Conservation (phyloP, 75 land plant species). For the Azolla pinnata region DNA sequence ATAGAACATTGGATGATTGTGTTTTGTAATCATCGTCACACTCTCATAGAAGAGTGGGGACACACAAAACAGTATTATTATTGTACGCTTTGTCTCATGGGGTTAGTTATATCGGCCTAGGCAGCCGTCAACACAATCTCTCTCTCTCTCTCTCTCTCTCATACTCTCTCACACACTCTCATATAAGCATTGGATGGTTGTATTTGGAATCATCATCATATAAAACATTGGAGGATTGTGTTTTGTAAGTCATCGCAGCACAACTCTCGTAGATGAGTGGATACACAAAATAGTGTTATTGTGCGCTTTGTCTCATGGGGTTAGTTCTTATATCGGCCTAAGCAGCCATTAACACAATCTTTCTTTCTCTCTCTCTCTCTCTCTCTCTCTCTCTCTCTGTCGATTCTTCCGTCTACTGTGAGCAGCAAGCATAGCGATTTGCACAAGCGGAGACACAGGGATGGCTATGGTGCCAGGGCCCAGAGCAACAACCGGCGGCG, state of each 20-base stretch:
- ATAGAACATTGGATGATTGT: not conserved
- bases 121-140: not conserved
- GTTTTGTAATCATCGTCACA: not conserved
- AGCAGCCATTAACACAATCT: not conserved
- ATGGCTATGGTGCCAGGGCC: not conserved
- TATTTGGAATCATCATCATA: not conserved
- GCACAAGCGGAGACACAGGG: too few species aligned
- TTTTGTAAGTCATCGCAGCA: not conserved
- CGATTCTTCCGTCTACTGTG: not conserved
- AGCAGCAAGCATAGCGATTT: too few species aligned
- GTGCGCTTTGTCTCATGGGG: too few species aligned
- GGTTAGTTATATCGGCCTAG: not conserved
- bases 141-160: conserved; percentile 1
- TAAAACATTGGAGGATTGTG: not conserved
- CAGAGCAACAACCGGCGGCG: not conserved
- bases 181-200: too few species aligned
- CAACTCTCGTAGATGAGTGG: not conserved
- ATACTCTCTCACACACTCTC: not conserved
- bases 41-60: too few species aligned
- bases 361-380: conserved; percentile 1
- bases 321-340: not conserved
- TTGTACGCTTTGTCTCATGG: too few species aligned
- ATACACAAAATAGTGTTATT: too few species aligned
- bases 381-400: not conserved
- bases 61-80: too few species aligned